Conservation (phyloP, 352 stramenopile species). For the Pseudoperonospora humuli region DNA sequence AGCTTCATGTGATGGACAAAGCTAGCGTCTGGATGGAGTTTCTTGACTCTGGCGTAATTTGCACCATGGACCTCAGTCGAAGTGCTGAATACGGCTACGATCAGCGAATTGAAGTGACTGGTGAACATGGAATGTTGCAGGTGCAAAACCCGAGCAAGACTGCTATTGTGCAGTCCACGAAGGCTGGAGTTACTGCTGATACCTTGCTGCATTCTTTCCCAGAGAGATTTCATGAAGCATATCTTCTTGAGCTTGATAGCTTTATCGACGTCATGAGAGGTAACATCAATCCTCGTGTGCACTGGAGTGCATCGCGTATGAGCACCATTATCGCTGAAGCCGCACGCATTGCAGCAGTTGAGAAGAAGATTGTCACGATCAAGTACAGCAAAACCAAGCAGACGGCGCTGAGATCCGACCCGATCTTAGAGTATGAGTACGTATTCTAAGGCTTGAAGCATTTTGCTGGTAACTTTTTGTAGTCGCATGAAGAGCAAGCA, state of each 20-base stretch:
- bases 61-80: slow-evolving; percentile 84
- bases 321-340: slow-evolving; percentile 72
- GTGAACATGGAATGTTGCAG: slow-evolving; percentile 63
- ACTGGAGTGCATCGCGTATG: slow-evolving; percentile 69
- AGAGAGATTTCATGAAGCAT: slow-evolving; percentile 82
- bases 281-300: slow-evolving; percentile 33
- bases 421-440: slow-evolving; percentile 49
- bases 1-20: too few species aligned
- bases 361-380: slow-evolving; percentile 62
- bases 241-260: slow-evolving; percentile 75
- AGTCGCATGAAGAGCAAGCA: not conserved
- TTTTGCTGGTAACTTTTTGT: not conserved
- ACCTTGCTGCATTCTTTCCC: slow-evolving; percentile 82
- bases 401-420: slow-evolving; percentile 29
- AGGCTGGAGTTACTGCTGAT: slow-evolving; percentile 43
- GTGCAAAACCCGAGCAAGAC: slow-evolving; percentile 68
- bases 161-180: slow-evolving; percentile 41
- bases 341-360: slow-evolving; percentile 47
- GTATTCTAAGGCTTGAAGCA: slow-evolving; percentile 21
- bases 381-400: slow-evolving; percentile 52
- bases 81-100: slow-evolving; percentile 88
- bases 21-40: slow-evolving; percentile 80
- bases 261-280: slow-evolving; percentile 65
- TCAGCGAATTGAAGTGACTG: slow-evolving; percentile 87
- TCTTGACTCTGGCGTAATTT: slow-evolving; percentile 56